Percentiles rank a stretch among this genome's conserved stretches.
Conservation (phyloP, 306 rosid species). For the Medicago lupulina region DNA sequence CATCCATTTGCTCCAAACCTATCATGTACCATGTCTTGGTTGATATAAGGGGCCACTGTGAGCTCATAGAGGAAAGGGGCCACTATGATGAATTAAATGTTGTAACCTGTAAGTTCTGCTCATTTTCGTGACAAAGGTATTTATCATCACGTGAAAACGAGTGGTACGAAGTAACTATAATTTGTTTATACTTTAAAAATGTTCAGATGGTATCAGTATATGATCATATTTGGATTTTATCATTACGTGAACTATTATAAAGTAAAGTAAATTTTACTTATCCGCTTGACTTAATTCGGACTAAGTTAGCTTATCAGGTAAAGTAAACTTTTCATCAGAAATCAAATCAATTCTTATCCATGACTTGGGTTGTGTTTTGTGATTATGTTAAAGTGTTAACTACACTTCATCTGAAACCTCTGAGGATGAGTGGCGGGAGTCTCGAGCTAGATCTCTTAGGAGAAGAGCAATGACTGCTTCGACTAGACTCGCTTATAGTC, state of each 20-base stretch:
- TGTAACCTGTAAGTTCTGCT: constrained; percentile 22
- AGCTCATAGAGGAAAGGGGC: no score
- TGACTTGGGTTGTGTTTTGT: no score
- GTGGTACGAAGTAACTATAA: constrained; percentile 27
- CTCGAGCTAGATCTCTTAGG: constrained; percentile 74
- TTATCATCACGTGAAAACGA: constrained; percentile 3
- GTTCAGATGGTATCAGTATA: not conserved
- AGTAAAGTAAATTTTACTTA: no score
- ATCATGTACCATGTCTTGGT: no score
- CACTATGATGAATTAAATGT: constrained; percentile 24
- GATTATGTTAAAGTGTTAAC: no score
- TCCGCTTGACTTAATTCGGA: no score
- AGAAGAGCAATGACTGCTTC: constrained; percentile 76
- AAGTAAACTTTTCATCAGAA: no score
- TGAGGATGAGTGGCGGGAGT: constrained; percentile 84
- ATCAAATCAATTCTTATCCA: no score
- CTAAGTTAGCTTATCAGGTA: no score
- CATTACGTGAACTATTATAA: not conserved
- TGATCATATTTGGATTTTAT: constrained; percentile 26
- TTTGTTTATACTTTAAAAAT: constrained; percentile 20
- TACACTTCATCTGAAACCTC: constrained; percentile 77
- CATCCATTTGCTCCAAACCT: constrained; percentile 13
- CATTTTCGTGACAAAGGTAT: not conserved
- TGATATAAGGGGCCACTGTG: no score
- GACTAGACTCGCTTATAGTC: constrained; percentile 59